Base-by-base conservation (phyloP, 768 basidiomycete species). In the Gelatoporia subvermispora region DNA sequence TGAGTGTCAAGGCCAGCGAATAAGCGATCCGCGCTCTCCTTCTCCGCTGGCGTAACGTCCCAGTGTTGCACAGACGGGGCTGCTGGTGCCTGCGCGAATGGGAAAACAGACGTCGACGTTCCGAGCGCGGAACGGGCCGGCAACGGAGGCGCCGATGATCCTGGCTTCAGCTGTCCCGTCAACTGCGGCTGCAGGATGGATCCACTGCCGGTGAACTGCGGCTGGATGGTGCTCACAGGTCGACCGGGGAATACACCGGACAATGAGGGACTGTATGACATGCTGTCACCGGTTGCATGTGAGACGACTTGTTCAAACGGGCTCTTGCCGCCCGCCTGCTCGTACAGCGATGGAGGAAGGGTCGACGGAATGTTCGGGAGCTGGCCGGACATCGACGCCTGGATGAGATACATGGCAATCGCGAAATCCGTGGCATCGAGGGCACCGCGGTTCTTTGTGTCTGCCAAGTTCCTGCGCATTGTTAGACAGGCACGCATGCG, bases 391-490 rank as follows among this genome's bases (percentile, higher is more conserved):
- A 97, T 96, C 35, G 79, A 71, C n/a, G 81, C 85, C 67, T 97
- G 93, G 55, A 98, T 93, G 62, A 97, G 80, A 66, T 91, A 92
- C 93, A 96, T 94, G 35, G 86, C 96, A 60, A 99, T 82, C 51
- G 88, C 85, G 63, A 99, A 99, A 68, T 99, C 96, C 39, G 85
- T 76, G 15, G 82, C 71, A 65, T 99, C 96, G 51, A 99, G 82
- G 11, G 77, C 72, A 44, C 96, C 95, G 52, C 96, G 79, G 56
- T 88, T 81, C 67, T 94, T 88, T 3, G 93, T 94, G 66, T 99
- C 96, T n/a, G 94, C 88, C 35, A 99, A 78, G 54, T 77, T 85
- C 94, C 93, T 96, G 58, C 3, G 25, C 35, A 35, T 43, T 43
- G 17, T 13, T 35, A 36, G 35, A 43, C 17, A 28, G 45, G 40